Base-by-base conservation (phyloP, 2,329 filamentous ascomycete species). In the Pseudogymnoascus sp. region DNA sequence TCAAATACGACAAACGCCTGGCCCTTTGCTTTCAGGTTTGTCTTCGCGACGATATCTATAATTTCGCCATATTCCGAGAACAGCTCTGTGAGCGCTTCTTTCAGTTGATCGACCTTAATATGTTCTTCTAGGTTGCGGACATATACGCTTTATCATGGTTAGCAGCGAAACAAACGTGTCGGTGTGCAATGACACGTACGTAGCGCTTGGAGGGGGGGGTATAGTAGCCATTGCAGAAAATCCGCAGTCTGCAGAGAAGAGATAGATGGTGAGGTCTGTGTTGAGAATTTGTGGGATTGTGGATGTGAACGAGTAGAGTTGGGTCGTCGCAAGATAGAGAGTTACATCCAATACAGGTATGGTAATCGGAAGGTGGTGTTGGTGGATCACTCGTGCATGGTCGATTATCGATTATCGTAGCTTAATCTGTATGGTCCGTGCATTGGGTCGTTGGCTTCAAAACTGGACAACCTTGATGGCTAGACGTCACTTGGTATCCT, bases 1-100 rank as follows among this genome's bases (percentile, higher is more conserved):
- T 96, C 91, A 74, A 92, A 97, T 53, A 97, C 92, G 60, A 99
- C 79, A 73, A 99, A 99, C 0, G 95, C 95, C 77, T 99, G 95
- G 11, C 95, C 95, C 74, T 96, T 97, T 47, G 91, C 90, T 74
- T 90, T 93, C 31, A 97, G 77, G 75, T 96, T 97, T 67, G 85
- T 91, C 79, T 96, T 96, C 50, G 90, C 90, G 65, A 96, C 84
- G 61, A 96, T 85, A 67, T 96, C 92, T 69, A 96, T 78, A 65
- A 96, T 85, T 64, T 81, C 87, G 67, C 95, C 95, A 76, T 95
- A 97, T 75, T 96, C 90, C 67, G 86, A 86, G 78, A 97, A 97
- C 71, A 97, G 82, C 67, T 87, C 86, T 21, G 77, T 79, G 14
- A 99, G 82, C 0, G 90, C 84, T 68, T 88, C 83, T 68, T 87